Base-by-base conservation (phyloP, 2,329 filamentous ascomycete species). In the Aspergillus fumigatiaffinis region DNA sequence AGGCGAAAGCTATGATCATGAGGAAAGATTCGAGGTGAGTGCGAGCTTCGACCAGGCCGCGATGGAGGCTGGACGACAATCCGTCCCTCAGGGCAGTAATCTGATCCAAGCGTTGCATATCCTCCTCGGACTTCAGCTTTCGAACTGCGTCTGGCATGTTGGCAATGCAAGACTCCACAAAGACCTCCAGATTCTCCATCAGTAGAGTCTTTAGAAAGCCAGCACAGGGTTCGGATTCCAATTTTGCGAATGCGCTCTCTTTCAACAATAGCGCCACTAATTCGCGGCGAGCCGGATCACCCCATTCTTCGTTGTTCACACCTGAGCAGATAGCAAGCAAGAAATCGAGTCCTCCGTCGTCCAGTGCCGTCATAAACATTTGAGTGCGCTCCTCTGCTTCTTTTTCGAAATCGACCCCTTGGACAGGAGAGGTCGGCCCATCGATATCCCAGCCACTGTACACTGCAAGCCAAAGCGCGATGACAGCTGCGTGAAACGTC, bases 141-240 rank as follows among this genome's bases (percentile, higher is more conserved):
- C 93, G 87, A 48, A 99, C 82, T 3, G 94, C 88, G 75, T 97
- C 92, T 0, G 94, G 94, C 78, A 97, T 89, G 68, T 99, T 96
- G 0, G 91, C 90, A 64, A 99, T 95, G 71, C 96, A 95, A 4
- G 90, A 89, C 69, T 97, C 93, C 7, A 93, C 86, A 68, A 97
- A 96, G 0, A 84, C 83, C 71, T 97, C 93, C 9, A 97, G 76
- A 68, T 92, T 90, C 57, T 88, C 83, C 84, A 93, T 91, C 28
- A 96, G 76, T 23, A 88, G 79, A 6, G 80, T 70, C 61, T 90
- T 88, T 69, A 97, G 91, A 63, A 87, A 87, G 6, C 82, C 79
- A 3, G 89, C 87, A 55, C 92, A 90, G 2, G 83, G 78, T 8
- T 88, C 79, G 0, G 85, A 80, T 44, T 96, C 91, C 0, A 84